Evolutionary conservation across 1,284 basidiomycete species (phyloP).

Genomic region (Heliocybe sulcata): DNA sequence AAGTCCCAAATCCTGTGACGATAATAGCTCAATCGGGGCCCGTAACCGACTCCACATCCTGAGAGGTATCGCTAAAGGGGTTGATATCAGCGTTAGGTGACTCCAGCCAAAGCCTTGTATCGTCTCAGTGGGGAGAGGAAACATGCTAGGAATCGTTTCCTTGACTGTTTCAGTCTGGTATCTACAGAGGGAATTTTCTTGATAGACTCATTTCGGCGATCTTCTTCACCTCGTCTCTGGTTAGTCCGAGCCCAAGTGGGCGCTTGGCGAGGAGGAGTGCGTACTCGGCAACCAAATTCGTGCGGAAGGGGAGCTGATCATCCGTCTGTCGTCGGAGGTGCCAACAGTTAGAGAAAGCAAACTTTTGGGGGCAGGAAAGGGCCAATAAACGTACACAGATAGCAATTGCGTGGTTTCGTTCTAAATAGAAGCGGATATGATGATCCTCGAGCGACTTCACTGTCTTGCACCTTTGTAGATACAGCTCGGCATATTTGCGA

Average conservation of each 20-base stretch:
- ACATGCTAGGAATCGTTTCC: too few relatives aligned
- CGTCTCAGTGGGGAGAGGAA: too few relatives aligned
- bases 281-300: slow-evolving; percentile 66
- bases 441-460: slow-evolving; percentile 57
- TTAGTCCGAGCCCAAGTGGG: slow-evolving; percentile 64
- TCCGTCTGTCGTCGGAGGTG: slow-evolving; percentile 50
- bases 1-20: too few relatives aligned
- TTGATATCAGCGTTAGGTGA: too few relatives aligned
- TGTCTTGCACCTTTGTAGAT: slow-evolving; percentile 53
- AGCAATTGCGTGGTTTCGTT: slow-evolving; percentile 56
- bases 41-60: too few relatives aligned
- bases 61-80: too few relatives aligned
- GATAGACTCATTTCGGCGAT: slow-evolving; percentile 61
- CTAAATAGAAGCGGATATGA: slow-evolving; percentile 64
- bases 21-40: too few relatives aligned
- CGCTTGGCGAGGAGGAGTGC: slow-evolving; percentile 63
- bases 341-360: slow-evolving; percentile 1
- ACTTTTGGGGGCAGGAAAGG: background rate
- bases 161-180: background rate
- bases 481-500: too few relatives aligned
- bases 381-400: slow-evolving; percentile 55
- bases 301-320: slow-evolving; percentile 71
- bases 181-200: slow-evolving; percentile 17
- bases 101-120: too few relatives aligned
- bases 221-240: slow-evolving; percentile 43